Evolutionary conservation across 106 monocot species (phyloP).

Genomic region (Cymbidium sinense): DNA sequence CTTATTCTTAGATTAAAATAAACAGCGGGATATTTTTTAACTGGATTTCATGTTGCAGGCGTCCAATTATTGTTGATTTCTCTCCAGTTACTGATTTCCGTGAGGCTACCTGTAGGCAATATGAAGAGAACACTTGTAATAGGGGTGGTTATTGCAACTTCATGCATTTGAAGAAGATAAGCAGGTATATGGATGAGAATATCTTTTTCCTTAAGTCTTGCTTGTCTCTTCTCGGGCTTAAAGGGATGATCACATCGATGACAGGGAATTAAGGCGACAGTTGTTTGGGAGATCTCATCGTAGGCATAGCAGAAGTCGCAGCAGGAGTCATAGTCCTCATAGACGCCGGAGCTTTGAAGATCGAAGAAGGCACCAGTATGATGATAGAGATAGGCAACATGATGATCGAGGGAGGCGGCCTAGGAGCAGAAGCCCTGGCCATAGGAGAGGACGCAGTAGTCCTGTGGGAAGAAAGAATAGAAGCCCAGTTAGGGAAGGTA

Average conservation of each 20-base stretch:
- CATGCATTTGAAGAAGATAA: constrained; percentile 37
- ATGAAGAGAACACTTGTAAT: constrained; percentile 26
- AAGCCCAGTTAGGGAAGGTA: constrained; percentile 40
- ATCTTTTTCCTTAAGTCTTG: background rate
- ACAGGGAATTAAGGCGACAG: constrained; percentile 28
- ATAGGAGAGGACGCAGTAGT: constrained; percentile 27
- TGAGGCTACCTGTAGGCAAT: constrained; percentile 33
- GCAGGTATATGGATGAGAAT: constrained; percentile 1
- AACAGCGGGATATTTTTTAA: background rate
- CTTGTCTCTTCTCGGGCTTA: background rate
- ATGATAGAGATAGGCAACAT: constrained; percentile 17
- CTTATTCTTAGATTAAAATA: background rate
- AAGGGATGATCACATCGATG: background rate
- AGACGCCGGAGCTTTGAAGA: constrained; percentile 3
- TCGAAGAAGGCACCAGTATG: constrained; percentile 14
- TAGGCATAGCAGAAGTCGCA: constrained; percentile 22
- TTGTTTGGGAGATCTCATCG: constrained; percentile 23
- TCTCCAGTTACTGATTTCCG: constrained; percentile 35
- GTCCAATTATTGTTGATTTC: constrained; percentile 32
- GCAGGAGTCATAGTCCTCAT: constrained; percentile 24
- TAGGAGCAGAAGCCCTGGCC: constrained; percentile 27
- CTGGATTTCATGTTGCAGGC: constrained; percentile 8
- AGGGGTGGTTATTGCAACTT: constrained; percentile 36
- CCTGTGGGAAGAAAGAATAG: background rate
- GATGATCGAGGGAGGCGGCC: constrained; percentile 24